A percentile compares a stretch with the other conserved stretches of the same genome.
phyloP scores from a whole-genome alignment of 2,329 filamentous ascomycete genomes.

The Colletotrichum sp. region DNA sequence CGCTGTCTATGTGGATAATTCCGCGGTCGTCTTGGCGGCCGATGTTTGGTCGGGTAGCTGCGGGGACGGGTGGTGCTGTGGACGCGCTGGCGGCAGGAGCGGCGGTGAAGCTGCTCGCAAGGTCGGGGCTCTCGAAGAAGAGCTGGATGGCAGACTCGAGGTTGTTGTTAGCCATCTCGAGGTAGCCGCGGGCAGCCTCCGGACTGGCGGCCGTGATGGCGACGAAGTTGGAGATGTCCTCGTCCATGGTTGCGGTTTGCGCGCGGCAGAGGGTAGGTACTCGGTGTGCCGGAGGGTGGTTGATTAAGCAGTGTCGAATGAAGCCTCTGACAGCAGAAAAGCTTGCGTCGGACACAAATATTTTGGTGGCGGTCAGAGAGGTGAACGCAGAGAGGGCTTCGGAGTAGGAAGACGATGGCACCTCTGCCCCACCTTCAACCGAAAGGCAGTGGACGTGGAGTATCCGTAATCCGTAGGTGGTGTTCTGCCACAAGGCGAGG shows the following conservation, averaged over 20 bases:
- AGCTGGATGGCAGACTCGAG: conserved; percentile 86
- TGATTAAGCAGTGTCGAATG: background rate
- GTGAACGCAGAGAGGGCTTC: background rate
- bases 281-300: background rate
- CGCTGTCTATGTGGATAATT: conserved; percentile 79
- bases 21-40: conserved; percentile 59
- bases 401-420: background rate
- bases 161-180: conserved; percentile 84
- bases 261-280: background rate
- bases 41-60: conserved; percentile 29
- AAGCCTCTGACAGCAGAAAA: background rate
- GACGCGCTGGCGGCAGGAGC: conserved; percentile 30
- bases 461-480: background rate
- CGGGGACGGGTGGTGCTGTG: conserved; percentile 29
- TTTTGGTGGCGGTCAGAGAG: conserved; percentile 4
- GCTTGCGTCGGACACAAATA: background rate
- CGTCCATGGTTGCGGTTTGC: conserved; percentile 61
- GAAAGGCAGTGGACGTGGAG: background rate
- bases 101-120: conserved; percentile 54
- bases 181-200: conserved; percentile 79
- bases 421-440: conserved; percentile 18
- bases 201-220: conserved; percentile 79
- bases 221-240: conserved; percentile 78
- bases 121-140: conserved; percentile 87
- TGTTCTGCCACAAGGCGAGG: background rate